Base-by-base conservation (phyloP, 2,329 filamentous ascomycete genomes). In the Metarhizium sp. region DNA sequence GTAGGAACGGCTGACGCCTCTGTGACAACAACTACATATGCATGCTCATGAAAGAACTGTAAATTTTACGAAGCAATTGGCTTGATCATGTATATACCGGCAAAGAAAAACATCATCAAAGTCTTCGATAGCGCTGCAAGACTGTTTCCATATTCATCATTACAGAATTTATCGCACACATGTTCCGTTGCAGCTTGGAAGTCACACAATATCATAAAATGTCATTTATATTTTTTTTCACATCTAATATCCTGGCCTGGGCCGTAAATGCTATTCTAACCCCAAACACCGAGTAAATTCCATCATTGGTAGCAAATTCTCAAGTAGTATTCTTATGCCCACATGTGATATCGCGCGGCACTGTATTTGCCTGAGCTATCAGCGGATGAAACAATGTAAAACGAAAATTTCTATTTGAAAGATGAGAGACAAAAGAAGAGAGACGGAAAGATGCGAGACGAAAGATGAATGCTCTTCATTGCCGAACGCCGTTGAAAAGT, bases 301-400 rank as follows among this genome's bases (percentile, higher is more conserved):
- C 30, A 29, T 14, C 18, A 45, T 45, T 20, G 20, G 45, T 20
- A 48, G 20, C 13, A 48, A 48, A 6, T 48, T 14, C 30, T 16
- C 45, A 46, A 46, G 25, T 34, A 34, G 32, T 48, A 30, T 48
- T 16, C 45, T 20, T 16, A 14, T 40, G 38, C 38, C 38, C 14
- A 8, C 38, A 40, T 40, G 38, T 40, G 38, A 40, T 43, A 29
- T 36, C 45, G 7, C 25, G 32, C 50, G 18, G 18, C 32, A 14
- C 47, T 42, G 13, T n/a, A 20, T 48, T 32, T 38, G 51, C 51
- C 47, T 34, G 51, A 51, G 51, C 55, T 47, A 20, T n/a, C 53
- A 40, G 20, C 32, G 14, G 13, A 18, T 48, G 16, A 25, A 51
- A 34, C 36, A 25, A 48, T 30, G 45, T 7, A 48, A 34, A 47